Evolutionary conservation across 352 stramenopile species (phyloP).

Genomic region (Phytopythium mirpurense): DNA sequence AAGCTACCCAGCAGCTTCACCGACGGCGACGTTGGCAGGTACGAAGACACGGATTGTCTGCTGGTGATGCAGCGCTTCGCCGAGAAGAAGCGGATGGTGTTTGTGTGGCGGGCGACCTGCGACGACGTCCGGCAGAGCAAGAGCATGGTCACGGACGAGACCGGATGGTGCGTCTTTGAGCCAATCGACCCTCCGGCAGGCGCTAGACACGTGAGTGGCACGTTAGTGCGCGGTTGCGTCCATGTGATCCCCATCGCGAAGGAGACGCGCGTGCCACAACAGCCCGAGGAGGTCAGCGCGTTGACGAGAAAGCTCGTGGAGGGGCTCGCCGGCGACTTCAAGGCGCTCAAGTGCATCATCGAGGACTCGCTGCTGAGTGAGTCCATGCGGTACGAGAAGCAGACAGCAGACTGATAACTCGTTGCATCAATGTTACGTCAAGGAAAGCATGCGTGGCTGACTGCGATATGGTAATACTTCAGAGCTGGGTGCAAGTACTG

Average conservation of each 20-base stretch:
- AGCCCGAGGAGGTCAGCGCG: constrained; percentile 2
- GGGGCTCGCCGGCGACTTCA: not conserved
- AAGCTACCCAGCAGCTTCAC: constrained; percentile 1
- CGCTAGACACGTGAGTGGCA: not conserved
- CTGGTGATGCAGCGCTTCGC: constrained; percentile 1
- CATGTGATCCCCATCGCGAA: constrained; percentile 2
- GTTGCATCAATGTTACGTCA: not conserved
- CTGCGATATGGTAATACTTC: too few species aligned
- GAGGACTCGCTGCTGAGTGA: constrained; percentile 3
- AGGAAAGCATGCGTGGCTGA: not conserved
- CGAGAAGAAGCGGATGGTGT: constrained; percentile 2
- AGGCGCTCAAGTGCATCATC: not conserved
- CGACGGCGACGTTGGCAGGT: not conserved
- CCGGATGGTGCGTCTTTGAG: constrained; percentile 5
- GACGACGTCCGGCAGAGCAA: not conserved
- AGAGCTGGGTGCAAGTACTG: too few species aligned
- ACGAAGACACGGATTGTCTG: not conserved
- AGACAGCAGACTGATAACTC: not conserved
- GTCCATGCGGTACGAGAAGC: not conserved
- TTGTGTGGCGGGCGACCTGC: not conserved
- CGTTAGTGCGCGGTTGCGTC: not conserved
- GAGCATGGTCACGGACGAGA: constrained; percentile 5
- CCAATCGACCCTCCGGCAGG: not conserved
- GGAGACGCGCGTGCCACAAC: not conserved
- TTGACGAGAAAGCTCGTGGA: not conserved